Evolutionary conservation across 2,329 filamentous ascomycete genomes (phyloP).

Genomic region (Rosellinia necatrix): DNA sequence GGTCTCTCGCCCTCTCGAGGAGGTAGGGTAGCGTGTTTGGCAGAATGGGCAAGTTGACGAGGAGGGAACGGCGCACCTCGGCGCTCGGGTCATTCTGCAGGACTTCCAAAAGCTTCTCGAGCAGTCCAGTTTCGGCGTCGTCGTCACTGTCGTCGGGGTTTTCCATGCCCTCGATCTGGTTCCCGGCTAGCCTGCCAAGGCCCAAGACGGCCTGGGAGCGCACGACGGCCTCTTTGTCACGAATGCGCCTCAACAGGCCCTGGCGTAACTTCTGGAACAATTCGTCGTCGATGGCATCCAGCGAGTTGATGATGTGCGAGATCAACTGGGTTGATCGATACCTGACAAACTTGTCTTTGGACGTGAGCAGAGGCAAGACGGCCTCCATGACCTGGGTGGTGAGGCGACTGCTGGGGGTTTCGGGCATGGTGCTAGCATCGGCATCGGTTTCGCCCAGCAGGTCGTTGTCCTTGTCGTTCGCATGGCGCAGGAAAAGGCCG

Average conservation of each 20-base stretch:
- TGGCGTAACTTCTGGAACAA: conserved; percentile 82
- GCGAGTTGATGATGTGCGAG: conserved; percentile 87
- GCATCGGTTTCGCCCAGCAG: conserved; percentile 67
- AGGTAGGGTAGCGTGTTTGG: conserved; percentile 83
- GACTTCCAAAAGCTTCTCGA: conserved; percentile 84
- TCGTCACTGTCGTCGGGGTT: conserved; percentile 74
- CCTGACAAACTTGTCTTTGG: conserved; percentile 91
- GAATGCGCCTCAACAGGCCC: conserved; percentile 80
- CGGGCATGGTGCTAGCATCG: conserved; percentile 72
- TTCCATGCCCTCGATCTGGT: conserved; percentile 71
- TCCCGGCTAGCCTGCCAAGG: conserved; percentile 81
- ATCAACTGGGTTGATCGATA: conserved; percentile 90
- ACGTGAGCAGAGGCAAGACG: conserved; percentile 74
- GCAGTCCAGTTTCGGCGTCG: conserved; percentile 69
- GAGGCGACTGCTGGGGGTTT: conserved; percentile 83
- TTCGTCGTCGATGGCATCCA: conserved; percentile 91
- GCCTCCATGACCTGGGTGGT: conserved; percentile 74
- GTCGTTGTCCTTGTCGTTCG: conserved; percentile 72
- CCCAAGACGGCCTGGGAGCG: conserved; percentile 90
- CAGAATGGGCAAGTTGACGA: conserved; percentile 88
- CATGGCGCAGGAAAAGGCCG: conserved; percentile 80
- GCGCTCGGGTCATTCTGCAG: conserved; percentile 93
- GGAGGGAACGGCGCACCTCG: conserved; percentile 84
- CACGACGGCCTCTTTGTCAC: conserved; percentile 93
- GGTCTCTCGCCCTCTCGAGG: conserved; percentile 86